Evolutionary conservation across 805 yeast species (phyloP).

Genomic region (Pichia cephalocereana): DNA sequence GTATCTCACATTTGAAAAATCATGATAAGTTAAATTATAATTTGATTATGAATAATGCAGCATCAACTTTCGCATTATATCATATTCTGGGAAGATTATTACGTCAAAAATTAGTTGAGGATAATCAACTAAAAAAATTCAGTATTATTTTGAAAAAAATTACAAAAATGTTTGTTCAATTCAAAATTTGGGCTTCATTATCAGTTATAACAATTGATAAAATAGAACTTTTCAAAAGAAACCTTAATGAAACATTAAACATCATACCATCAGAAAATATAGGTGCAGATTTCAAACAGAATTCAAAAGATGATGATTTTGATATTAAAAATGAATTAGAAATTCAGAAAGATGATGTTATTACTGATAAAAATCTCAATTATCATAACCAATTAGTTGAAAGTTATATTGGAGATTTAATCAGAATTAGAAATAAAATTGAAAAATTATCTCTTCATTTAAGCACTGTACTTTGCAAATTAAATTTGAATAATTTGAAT

Average conservation of each 20-base stretch:
- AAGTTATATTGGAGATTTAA: neutral
- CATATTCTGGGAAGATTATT: slow-evolving; percentile 47
- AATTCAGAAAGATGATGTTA: neutral
- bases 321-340: neutral
- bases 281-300: neutral
- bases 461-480: neutral
- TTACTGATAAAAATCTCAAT: neutral
- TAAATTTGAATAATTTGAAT: neutral
- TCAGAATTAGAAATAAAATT: neutral
- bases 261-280: neutral
- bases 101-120: slow-evolving; percentile 39
- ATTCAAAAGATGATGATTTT: neutral
- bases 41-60: slow-evolving; percentile 43
- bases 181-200: slow-evolving; percentile 39
- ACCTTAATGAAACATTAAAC: neutral
- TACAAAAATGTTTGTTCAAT: slow-evolving; percentile 47
- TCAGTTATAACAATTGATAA: neutral
- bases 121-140: slow-evolving; percentile 38
- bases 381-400: neutral
- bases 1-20: slow-evolving; percentile 42
- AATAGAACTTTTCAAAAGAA: neutral
- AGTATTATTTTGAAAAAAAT: slow-evolving; percentile 43
- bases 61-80: slow-evolving; percentile 43
- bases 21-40: slow-evolving; percentile 43
- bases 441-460: slow-evolving; percentile 2